Conservation (phyloP, 495 filamentous ascomycete genomes). For the Clavariopsis aquatica region DNA sequence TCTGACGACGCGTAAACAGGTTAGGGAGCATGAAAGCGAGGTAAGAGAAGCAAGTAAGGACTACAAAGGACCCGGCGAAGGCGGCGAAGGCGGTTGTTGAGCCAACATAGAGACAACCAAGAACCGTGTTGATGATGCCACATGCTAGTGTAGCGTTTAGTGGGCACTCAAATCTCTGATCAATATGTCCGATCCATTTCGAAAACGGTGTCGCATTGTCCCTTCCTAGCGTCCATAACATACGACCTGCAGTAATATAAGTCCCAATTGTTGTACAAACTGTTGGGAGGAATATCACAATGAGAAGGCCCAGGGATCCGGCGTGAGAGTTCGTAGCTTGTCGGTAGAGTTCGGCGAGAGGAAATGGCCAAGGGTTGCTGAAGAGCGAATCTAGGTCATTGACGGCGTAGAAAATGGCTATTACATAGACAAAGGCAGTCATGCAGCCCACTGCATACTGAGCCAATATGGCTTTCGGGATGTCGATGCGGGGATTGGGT, state of each 20-base stretch:
- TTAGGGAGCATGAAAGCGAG: slow-evolving; percentile 75
- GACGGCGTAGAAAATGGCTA: slow-evolving; percentile 73
- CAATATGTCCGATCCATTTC: slow-evolving; percentile 51
- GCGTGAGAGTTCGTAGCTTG: slow-evolving; percentile 69
- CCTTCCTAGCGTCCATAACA: slow-evolving; percentile 79
- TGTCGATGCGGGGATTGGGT: slow-evolving; percentile 62
- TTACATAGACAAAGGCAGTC: slow-evolving; percentile 72
- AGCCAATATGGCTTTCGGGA: slow-evolving; percentile 57
- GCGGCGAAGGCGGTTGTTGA: slow-evolving; percentile 73
- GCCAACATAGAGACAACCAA: slow-evolving; percentile 76
- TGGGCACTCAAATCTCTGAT: slow-evolving; percentile 60
- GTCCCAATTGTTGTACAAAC: slow-evolving; percentile 65
- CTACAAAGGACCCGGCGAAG: slow-evolving; percentile 72
- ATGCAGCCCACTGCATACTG: slow-evolving; percentile 57
- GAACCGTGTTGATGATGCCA: slow-evolving; percentile 60
- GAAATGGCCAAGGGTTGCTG: slow-evolving; percentile 60
- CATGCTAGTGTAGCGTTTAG: slow-evolving; percentile 68
- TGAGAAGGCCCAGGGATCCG: slow-evolving; percentile 64
- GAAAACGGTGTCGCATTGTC: slow-evolving; percentile 66
- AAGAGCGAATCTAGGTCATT: slow-evolving; percentile 63
- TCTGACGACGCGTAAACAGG: slow-evolving; percentile 62
- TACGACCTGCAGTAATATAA: slow-evolving; percentile 75
- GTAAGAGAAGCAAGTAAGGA: slow-evolving; percentile 72
- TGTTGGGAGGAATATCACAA: slow-evolving; percentile 67
- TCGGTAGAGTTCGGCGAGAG: slow-evolving; percentile 73